phyloP scores from a whole-genome alignment of 1,284 basidiomycete genomes.

The Leccinum cinnamomeum region DNA sequence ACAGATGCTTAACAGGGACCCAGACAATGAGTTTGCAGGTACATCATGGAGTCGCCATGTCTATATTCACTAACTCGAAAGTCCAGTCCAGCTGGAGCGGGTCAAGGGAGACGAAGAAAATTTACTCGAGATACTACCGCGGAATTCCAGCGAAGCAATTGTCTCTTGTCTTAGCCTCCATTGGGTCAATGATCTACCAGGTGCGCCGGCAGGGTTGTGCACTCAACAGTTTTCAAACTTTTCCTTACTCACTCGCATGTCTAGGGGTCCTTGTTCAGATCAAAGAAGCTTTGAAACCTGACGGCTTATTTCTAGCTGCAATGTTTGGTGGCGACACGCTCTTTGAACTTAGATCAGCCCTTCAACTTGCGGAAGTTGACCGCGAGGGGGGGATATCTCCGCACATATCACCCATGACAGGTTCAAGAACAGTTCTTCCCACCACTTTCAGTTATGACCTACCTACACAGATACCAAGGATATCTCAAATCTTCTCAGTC shows the following conservation, averaged over 20 bases:
- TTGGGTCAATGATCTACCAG: conserved; percentile 98
- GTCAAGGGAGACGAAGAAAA: conserved; percentile 79
- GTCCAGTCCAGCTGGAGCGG: conserved; percentile 68
- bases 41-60: background rate
- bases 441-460: conserved; percentile 1
- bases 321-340: conserved; percentile 96
- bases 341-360: conserved; percentile 87
- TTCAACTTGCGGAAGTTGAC: conserved; percentile 95
- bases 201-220: conserved; percentile 41
- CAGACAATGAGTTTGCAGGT: conserved; percentile 78
- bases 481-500: conserved; percentile 86
- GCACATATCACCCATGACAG: conserved; percentile 95
- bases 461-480: conserved; percentile 74
- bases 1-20: conserved; percentile 68
- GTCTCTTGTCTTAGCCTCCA: conserved; percentile 91
- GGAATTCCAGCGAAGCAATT: conserved; percentile 86
- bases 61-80: conserved; percentile 9
- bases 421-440: conserved; percentile 42
- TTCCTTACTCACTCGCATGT: background rate
- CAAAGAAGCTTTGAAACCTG: conserved; percentile 81
- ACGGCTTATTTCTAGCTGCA: conserved; percentile 93
- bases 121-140: conserved; percentile 61
- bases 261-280: conserved; percentile 87
- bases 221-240: background rate
- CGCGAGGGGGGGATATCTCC: conserved; percentile 95